Base-by-base conservation (phyloP, 208 protist species). In the Naegleria gruberi region DNA sequence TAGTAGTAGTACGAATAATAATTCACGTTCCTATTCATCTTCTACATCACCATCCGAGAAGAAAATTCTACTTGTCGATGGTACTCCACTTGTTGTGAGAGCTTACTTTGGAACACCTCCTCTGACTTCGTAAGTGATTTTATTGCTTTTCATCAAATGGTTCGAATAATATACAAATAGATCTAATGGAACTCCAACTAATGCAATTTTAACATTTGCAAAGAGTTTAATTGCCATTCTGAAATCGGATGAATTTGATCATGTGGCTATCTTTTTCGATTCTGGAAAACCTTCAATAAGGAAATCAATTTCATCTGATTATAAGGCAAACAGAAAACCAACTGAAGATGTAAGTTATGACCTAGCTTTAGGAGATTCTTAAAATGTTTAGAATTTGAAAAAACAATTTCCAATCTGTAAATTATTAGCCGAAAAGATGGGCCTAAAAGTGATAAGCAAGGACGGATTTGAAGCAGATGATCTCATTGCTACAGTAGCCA, bases 401-500 rank as follows among this genome's bases (percentile, higher is more conserved):
- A 46, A 34, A 34, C 82, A 86, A 86, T 86, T 86, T 46, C 82
- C 82, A 47, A 86, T 86, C n/a, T 23, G 30, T 42, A 43, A 47
- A 34, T 30, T 30, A 46, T 0, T 46, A 37, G 45, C 82, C n/a
- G 43, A 86, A 30, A 30, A 30, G 8, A 86, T 86, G 41, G 82
- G 82, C 30, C 8, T 86, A 10, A 23, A 23, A 86, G 43, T 46
- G 10, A 86, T 91, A 46, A 37, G 26, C 4, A 43, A 23, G 40
- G 44, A 85, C 30, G 90, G 90, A 41, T 87, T 90, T 86, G 90
- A 91, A 19, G 87, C 87, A 37, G 90, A 91, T 46, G 90, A 91
- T 83, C 26, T 91, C 23, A 90, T 91, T 41, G 90, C 90, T 30
- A 89, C 89, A 34, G 23, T 91, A 26, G 23, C 87, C 23, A 19